A percentile compares a stretch with the other conserved stretches of the same genome.
phyloP scores from a whole-genome alignment of 768 basidiomycete genomes.

The Collybia sp. region DNA sequence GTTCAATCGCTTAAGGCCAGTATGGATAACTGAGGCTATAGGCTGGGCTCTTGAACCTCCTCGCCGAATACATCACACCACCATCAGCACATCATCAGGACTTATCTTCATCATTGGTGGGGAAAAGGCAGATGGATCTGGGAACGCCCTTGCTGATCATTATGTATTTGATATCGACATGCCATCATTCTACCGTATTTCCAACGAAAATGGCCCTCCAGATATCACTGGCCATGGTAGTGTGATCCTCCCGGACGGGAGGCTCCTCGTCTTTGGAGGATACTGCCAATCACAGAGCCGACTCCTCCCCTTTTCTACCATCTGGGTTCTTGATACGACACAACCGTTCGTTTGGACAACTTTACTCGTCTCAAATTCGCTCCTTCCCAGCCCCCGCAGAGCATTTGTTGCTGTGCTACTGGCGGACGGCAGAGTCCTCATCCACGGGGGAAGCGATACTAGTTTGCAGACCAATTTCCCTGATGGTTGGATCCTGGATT shows the following conservation, averaged over 20 bases:
- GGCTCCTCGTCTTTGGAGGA: constrained; percentile 74
- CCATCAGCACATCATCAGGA: constrained; percentile 42
- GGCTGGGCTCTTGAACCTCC: constrained; percentile 65
- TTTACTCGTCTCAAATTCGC: constrained; percentile 28
- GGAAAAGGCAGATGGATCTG: constrained; percentile 76
- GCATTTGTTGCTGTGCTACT: constrained; percentile 55
- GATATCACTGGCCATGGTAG: constrained; percentile 72
- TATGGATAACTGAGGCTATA: constrained; percentile 41
- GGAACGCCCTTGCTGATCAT: constrained; percentile 53
- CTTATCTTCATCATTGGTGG: constrained; percentile 75
- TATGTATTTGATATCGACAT: constrained; percentile 53
- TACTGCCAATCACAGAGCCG: constrained; percentile 40
- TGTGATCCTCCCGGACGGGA: constrained; percentile 63
- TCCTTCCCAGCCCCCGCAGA: constrained; percentile 53
- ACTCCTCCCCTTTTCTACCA: constrained; percentile 50
- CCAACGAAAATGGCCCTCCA: constrained; percentile 53
- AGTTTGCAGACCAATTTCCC: constrained; percentile 44
- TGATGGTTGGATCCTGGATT: constrained; percentile 73
- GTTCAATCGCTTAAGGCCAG: constrained; percentile 26
- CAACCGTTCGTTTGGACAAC: constrained; percentile 45
- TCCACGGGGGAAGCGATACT: constrained; percentile 76
- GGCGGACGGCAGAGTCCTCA: constrained; percentile 51
- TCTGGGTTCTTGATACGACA: constrained; percentile 64
- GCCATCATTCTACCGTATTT: constrained; percentile 50
- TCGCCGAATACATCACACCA: constrained; percentile 73